phyloP scores from a whole-genome alignment of 2,329 filamentous ascomycete species.

The Colletotrichum sp. region DNA sequence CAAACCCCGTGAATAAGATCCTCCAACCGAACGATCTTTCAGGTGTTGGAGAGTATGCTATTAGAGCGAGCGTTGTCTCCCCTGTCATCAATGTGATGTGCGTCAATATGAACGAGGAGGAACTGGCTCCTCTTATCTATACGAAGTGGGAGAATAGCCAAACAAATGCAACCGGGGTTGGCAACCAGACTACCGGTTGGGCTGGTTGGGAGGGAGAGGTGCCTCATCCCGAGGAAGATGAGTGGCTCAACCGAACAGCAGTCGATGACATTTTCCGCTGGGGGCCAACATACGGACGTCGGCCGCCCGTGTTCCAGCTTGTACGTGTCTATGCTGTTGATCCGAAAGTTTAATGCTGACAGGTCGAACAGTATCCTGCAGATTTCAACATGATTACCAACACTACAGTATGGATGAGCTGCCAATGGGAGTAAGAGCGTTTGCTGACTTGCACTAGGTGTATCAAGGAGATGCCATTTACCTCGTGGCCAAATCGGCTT shows the following conservation, averaged over 20 bases:
- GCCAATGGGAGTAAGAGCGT: no score
- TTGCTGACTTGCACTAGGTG: constrained; percentile 33
- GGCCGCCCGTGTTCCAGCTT: constrained; percentile 57
- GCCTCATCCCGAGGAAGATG: constrained; percentile 31
- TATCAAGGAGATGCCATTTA: constrained; percentile 62
- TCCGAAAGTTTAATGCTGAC: neutral
- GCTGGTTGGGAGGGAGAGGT: constrained; percentile 44
- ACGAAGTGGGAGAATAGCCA: constrained; percentile 56
- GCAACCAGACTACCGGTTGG: constrained; percentile 36
- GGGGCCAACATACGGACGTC: constrained; percentile 55
- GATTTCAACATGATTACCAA: constrained; percentile 73
- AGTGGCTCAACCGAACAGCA: constrained; percentile 59
- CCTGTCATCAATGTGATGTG: constrained; percentile 77
- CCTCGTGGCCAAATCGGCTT: constrained; percentile 59
- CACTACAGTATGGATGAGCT: constrained; percentile 15
- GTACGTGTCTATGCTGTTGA: constrained; percentile 34
- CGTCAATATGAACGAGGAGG: constrained; percentile 63
- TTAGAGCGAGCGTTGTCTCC: constrained; percentile 72
- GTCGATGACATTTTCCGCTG: constrained; percentile 77
- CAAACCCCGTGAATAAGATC: constrained; percentile 65
- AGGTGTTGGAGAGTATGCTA: constrained; percentile 71
- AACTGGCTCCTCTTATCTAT: constrained; percentile 71
- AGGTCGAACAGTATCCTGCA: constrained; percentile 51
- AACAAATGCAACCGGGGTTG: constrained; percentile 34
- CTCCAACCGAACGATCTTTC: constrained; percentile 70